Evolutionary conservation across 2,329 filamentous ascomycete species (phyloP).

Genomic region (Graphilbum fragrans): DNA sequence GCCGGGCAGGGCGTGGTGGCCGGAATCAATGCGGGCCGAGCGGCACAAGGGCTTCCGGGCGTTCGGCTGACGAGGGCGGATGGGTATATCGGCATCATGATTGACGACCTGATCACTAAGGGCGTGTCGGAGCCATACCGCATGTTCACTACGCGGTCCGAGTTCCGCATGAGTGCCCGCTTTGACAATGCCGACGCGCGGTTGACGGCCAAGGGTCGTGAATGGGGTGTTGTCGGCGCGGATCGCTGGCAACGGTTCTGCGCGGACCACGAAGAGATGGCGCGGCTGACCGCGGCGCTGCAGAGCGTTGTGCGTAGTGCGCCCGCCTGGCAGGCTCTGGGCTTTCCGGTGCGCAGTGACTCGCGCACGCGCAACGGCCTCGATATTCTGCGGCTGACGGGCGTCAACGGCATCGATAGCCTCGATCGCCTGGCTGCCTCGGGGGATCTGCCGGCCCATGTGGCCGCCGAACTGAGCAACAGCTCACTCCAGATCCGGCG

Average conservation of each 20-base stretch:
- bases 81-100: conserved; percentile 97
- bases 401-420: conserved; percentile 24
- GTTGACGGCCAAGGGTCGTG: conserved; percentile 65
- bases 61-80: conserved; percentile 69
- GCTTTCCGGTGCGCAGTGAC: conserved; percentile 18
- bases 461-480: conserved; percentile 30
- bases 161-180: conserved; percentile 85
- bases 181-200: conserved; percentile 90
- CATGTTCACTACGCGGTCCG: conserved; percentile 94
- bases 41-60: conserved; percentile 51
- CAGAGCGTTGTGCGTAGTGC: conserved; percentile 2
- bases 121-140: conserved; percentile 94
- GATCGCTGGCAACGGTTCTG: conserved; percentile 61
- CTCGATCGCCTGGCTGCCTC: conserved; percentile 43
- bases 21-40: conserved; percentile 86
- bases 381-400: conserved; percentile 62
- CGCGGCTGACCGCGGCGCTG: conserved; percentile 51
- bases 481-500: conserved; percentile 32
- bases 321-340: conserved; percentile 17
- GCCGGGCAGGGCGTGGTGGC: conserved; percentile 87
- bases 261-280: conserved; percentile 54
- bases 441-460: conserved; percentile 32
- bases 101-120: conserved; percentile 93
- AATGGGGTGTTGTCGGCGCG: conserved; percentile 68
- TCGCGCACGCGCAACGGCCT: conserved; percentile 54